Evolutionary conservation across 768 basidiomycete species (phyloP).

Genomic region (Termitomyces sp.): DNA sequence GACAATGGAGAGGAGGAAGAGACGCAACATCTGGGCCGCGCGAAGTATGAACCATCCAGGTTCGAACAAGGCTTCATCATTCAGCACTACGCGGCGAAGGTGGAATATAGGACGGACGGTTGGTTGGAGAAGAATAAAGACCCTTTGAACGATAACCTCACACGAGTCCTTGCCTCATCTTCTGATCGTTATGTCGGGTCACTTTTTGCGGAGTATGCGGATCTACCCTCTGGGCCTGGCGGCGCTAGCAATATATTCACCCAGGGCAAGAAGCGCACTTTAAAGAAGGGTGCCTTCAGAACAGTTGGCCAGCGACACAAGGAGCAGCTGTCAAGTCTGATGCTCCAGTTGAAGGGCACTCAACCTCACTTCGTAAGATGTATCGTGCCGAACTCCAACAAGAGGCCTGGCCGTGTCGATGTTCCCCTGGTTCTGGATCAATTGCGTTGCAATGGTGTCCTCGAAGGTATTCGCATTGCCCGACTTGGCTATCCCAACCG

Average conservation of each 20-base stretch:
- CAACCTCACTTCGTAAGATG: constrained; percentile 98
- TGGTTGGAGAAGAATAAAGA: constrained; percentile 99
- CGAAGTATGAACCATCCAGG: constrained; percentile 83
- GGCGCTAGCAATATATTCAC: constrained; percentile 38
- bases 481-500: constrained; percentile 96
- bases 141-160: constrained; percentile 94
- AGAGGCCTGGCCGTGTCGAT: constrained; percentile 89
- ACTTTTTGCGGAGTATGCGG: constrained; percentile 82
- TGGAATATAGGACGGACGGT: constrained; percentile 93
- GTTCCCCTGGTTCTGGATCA: constrained; percentile 96
- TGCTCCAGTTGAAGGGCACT: constrained; percentile 88
- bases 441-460: constrained; percentile 95
- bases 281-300: constrained; percentile 96
- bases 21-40: constrained; percentile 66
- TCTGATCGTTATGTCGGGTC: constrained; percentile 77
- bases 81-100: constrained; percentile 94
- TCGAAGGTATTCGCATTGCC: constrained; percentile 98
- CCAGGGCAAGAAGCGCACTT: constrained; percentile 65
- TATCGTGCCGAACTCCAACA: constrained; percentile 91
- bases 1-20: constrained; percentile 46
- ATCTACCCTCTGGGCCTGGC: constrained; percentile 36
- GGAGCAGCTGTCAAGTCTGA: constrained; percentile 89
- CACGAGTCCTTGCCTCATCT: constrained; percentile 82
- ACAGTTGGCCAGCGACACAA: constrained; percentile 95
- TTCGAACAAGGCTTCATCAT: constrained; percentile 95